A percentile compares a stretch with the other conserved stretches of the same genome.
phyloP scores from a whole-genome alignment of 208 protist species.

The Balamuthia mandrillaris region DNA sequence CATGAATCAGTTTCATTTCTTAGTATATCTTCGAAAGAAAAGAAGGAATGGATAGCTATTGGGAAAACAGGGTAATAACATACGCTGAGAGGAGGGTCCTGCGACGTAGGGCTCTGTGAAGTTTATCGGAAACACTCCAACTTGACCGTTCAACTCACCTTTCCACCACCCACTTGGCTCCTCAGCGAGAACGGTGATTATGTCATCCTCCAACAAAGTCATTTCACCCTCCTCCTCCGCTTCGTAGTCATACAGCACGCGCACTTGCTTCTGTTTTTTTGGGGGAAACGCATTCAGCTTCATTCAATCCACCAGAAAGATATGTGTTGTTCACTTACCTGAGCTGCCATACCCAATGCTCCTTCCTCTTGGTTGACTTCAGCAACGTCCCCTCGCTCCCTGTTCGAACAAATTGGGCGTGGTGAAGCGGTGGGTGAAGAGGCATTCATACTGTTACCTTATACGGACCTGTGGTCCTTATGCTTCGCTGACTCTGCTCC shows the following conservation, averaged over 20 bases:
- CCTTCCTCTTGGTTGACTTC: not conserved
- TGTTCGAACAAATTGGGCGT: not conserved
- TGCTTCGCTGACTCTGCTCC: not conserved
- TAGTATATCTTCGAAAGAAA: too few relatives aligned
- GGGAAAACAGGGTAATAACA: too few relatives aligned
- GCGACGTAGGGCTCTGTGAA: not conserved
- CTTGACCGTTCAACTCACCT: conserved; percentile 4
- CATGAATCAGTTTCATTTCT: too few relatives aligned
- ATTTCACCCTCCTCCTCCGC: conserved; percentile 32
- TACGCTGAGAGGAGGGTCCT: not conserved
- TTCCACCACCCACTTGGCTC: conserved; percentile 23
- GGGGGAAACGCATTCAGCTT: not conserved
- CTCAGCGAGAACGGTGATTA: not conserved
- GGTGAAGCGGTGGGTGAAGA: not conserved
- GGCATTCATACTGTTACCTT: not conserved
- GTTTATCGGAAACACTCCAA: conserved; percentile 36
- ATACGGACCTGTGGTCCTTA: not conserved
- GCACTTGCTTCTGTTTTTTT: not conserved
- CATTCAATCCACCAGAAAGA: too few relatives aligned
- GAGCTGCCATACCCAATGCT: too few relatives aligned
- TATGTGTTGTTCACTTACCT: not conserved
- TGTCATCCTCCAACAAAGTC: conserved; percentile 14
- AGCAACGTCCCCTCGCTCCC: not conserved
- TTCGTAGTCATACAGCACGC: conserved; percentile 10
- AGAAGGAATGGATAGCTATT: too few relatives aligned